Conservation (phyloP, 495 filamentous ascomycete species). For the Darksidea phi region DNA sequence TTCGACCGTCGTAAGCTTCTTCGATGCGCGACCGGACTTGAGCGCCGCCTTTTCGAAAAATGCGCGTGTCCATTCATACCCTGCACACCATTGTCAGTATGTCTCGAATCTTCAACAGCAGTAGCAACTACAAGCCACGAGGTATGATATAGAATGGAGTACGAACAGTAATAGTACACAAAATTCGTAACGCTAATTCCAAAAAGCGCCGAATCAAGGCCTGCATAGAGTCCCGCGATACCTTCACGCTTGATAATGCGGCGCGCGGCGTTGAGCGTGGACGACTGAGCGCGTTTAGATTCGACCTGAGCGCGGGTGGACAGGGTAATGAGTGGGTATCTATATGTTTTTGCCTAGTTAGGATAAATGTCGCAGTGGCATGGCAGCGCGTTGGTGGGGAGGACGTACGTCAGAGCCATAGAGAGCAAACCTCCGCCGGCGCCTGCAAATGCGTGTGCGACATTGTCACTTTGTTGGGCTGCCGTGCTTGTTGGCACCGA, state of each 20-base stretch:
- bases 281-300: constrained; percentile 83
- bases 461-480: constrained; percentile 79
- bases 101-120: constrained; percentile 2
- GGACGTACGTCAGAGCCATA: constrained; percentile 82
- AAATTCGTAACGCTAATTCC: constrained; percentile 99
- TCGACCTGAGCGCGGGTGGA: constrained; percentile 98
- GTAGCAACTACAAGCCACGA: not conserved
- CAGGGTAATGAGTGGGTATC: constrained; percentile 94
- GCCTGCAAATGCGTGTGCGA: constrained; percentile 83
- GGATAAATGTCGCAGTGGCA: constrained; percentile 11
- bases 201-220: constrained; percentile 86
- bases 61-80: constrained; percentile 94
- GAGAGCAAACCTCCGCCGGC: constrained; percentile 88
- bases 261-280: constrained; percentile 74
- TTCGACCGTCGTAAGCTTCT: constrained; percentile 84
- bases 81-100: constrained; percentile 36
- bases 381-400: constrained; percentile 2
- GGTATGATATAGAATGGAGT: not conserved
- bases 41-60: constrained; percentile 80
- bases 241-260: constrained; percentile 91
- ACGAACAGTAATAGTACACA: constrained; percentile 94
- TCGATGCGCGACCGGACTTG: constrained; percentile 70
- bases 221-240: constrained; percentile 79
- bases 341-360: constrained; percentile 43
- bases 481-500: constrained; percentile 49